Conservation (phyloP, 768 basidiomycete genomes). For the Serendipita sp. region DNA sequence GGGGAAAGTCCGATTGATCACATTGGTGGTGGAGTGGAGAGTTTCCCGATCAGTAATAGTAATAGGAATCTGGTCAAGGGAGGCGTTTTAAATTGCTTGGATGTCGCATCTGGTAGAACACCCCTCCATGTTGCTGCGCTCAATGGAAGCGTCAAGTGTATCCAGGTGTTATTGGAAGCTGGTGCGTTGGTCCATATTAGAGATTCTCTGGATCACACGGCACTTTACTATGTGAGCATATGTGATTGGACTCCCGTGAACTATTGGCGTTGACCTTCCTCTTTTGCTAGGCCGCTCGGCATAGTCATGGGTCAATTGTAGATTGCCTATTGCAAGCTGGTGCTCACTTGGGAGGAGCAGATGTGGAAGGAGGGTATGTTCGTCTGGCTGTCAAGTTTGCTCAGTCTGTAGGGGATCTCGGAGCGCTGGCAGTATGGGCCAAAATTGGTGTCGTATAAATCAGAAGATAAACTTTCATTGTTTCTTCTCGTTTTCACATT, state of each 20-base stretch:
- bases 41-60: conserved; percentile 17
- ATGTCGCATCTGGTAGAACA: conserved; percentile 52
- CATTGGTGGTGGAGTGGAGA: neutral
- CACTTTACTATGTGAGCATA: conserved; percentile 53
- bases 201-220: conserved; percentile 66
- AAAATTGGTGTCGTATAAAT: neutral
- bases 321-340: conserved; percentile 54
- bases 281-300: conserved; percentile 48
- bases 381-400: conserved; percentile 35
- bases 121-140: conserved; percentile 69
- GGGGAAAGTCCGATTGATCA: conserved; percentile 23
- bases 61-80: conserved; percentile 21
- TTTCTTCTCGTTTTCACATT: neutral
- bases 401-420: conserved; percentile 28
- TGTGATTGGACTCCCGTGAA: neutral
- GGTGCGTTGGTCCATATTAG: conserved; percentile 74
- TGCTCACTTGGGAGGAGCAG: conserved; percentile 29
- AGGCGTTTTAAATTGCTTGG: conserved; percentile 58
- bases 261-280: neutral
- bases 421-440: conserved; percentile 25
- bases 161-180: conserved; percentile 39
- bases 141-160: conserved; percentile 35
- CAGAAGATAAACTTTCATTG: neutral
- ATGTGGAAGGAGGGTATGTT: conserved; percentile 27
- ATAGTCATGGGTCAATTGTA: conserved; percentile 46